Base-by-base conservation (phyloP, 371 early-diverging fungal genomes). In the Mortierella sp. region DNA sequence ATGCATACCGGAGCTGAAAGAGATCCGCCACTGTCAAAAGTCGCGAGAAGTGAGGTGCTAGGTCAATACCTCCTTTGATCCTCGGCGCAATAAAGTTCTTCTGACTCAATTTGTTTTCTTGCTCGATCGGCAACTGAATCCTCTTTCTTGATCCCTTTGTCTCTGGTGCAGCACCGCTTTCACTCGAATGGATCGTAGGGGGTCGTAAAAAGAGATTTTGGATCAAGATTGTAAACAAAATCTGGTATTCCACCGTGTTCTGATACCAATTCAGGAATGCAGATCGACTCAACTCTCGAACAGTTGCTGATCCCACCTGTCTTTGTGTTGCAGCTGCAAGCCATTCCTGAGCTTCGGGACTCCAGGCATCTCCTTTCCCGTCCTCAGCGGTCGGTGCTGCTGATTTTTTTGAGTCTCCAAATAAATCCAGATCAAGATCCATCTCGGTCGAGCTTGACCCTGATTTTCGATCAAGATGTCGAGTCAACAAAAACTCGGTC, bases 201-300 rank as follows among this genome's bases (percentile, higher is more conserved):
- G 52, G 58, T 45, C 79, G 63, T 44, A 79, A 23, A 45, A 79
- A 79, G 23, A 79, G 46, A 44, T 79, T 79, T 44, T 69, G 72
- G 37, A 79, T 69, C 51, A 79, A 51, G 58, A 79, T 79, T 1
- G 65, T 72, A 23, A 79, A 72, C 56, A 79, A 16, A 57, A 79
- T 57, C 52, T 79, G 79, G 44, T 69, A 79, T 57, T 79, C 79
- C 12, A 79, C 79, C 19, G 79, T 72, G 1, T 60, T 60, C 25
- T 69, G 69, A 37, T 79, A 79, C 79, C 79, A 79, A 19, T 62
- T 62, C 64, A 79, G 19, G 60, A 79, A 79, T 23, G 72, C 79
- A 4, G 60, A 25, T 23, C 77, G 69, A 50, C 72, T 77, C 60
- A 77, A 14, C 46, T 77, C 77, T 52, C 66, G 72, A 16, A 37